Percentiles rank a stretch among this genome's conserved stretches.
Conservation (phyloP, 2,329 filamentous ascomycete species). For the Alternaria ventricosa region DNA sequence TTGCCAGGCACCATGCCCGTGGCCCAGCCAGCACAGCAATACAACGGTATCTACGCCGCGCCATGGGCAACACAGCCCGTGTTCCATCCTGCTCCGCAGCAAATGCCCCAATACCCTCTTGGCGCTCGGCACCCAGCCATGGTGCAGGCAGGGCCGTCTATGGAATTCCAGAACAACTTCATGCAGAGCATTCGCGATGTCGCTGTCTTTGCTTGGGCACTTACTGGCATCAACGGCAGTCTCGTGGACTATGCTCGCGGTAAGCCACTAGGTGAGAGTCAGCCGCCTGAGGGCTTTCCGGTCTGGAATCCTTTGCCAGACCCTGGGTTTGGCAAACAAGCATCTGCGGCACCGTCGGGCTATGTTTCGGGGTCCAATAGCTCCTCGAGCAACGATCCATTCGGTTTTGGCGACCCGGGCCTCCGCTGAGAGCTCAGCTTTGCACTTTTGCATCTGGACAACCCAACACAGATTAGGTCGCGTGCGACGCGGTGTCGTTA, state of each 20-base stretch:
- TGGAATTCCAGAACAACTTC: slow-evolving; percentile 61
- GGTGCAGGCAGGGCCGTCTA: slow-evolving; percentile 57
- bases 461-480: neutral
- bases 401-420: slow-evolving; percentile 47
- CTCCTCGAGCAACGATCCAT: slow-evolving; percentile 43
- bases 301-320: slow-evolving; percentile 58
- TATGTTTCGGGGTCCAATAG: slow-evolving; percentile 43
- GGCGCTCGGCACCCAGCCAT: slow-evolving; percentile 49
- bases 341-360: slow-evolving; percentile 41
- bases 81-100: slow-evolving; percentile 49
- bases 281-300: slow-evolving; percentile 66
- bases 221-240: slow-evolving; percentile 80
- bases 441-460: neutral
- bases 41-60: slow-evolving; percentile 73
- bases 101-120: slow-evolving; percentile 44
- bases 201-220: slow-evolving; percentile 85
- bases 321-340: slow-evolving; percentile 24
- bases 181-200: slow-evolving; percentile 84
- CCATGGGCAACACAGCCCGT: slow-evolving; percentile 78
- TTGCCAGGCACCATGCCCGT: slow-evolving; percentile 58
- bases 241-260: slow-evolving; percentile 70
- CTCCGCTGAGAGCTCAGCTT: slow-evolving; percentile 26
- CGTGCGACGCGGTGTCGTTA: neutral
- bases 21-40: slow-evolving; percentile 30
- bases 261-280: slow-evolving; percentile 66